phyloP scores from a whole-genome alignment of 768 basidiomycete genomes.

The Lanmaoa pseudosensibilis region DNA sequence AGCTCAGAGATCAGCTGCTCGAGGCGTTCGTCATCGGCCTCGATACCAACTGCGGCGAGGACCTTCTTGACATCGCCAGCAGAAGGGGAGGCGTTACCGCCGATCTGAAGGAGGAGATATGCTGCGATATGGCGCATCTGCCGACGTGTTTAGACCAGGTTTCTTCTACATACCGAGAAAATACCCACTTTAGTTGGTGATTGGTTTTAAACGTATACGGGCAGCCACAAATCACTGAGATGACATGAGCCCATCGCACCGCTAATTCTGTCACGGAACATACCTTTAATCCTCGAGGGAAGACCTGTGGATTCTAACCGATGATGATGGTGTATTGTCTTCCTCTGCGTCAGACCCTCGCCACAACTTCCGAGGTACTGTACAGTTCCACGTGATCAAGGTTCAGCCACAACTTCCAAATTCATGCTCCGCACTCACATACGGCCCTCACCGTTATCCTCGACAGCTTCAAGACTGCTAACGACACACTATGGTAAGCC shows the following conservation, averaged over 20 bases:
- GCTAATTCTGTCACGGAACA: background rate
- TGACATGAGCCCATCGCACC: constrained; percentile 10
- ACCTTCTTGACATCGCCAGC: constrained; percentile 87
- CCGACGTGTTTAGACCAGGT: background rate
- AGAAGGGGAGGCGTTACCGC: constrained; percentile 86
- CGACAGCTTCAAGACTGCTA: constrained; percentile 26
- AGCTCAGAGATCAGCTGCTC: constrained; percentile 86
- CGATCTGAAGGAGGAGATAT: constrained; percentile 94
- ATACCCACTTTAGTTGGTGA: constrained; percentile 45
- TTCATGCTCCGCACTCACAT: constrained; percentile 26
- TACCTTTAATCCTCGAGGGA: constrained; percentile 87
- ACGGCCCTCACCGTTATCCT: constrained; percentile 19
- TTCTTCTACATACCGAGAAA: background rate
- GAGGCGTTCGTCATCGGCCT: constrained; percentile 81
- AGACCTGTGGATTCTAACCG: constrained; percentile 94
- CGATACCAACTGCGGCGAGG: constrained; percentile 82
- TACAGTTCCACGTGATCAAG: constrained; percentile 58
- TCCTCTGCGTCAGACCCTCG: background rate
- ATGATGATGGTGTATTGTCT: constrained; percentile 39
- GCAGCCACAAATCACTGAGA: constrained; percentile 91
- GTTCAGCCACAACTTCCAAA: constrained; percentile 44
- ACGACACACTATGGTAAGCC: constrained; percentile 37
- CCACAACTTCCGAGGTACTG: constrained; percentile 40
- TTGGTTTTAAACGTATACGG: constrained; percentile 41
- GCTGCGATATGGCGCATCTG: constrained; percentile 94